These are phyloP conservation scores for Alternaria infectoria DNA, from an alignment of 2,329 filamentous ascomycete species.

Conservation along the genomic window DNA sequence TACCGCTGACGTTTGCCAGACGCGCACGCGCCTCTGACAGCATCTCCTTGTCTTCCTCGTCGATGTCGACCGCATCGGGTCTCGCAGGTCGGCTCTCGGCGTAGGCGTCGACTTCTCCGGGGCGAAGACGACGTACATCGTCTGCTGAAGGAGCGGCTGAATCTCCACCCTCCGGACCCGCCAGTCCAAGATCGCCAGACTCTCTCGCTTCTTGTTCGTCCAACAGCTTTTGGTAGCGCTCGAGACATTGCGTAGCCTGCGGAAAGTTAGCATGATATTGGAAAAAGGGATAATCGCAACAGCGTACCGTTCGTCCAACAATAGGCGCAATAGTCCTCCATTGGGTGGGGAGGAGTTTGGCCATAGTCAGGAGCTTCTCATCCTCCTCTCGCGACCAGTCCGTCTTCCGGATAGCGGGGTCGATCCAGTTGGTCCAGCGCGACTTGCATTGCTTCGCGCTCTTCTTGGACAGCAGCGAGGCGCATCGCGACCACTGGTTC, in stretches of 20 bases:
- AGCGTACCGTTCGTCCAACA: constrained; percentile 76
- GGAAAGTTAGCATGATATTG: background rate
- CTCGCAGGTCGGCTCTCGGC: constrained; percentile 94
- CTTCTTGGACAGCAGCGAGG: constrained; percentile 93
- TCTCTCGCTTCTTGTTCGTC: constrained; percentile 95
- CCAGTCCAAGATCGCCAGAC: constrained; percentile 77
- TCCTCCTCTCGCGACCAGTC: constrained; percentile 99
- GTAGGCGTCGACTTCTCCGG: constrained; percentile 95
- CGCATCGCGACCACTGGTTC: constrained; percentile 94
- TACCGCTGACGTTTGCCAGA: constrained; percentile 96
- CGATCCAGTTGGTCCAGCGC: constrained; percentile 97
- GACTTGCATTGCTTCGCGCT: constrained; percentile 99
- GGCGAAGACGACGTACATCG: constrained; percentile 84
- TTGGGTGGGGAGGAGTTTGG: constrained; percentile 98
- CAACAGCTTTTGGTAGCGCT: constrained; percentile 93
- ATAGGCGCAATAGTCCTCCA: constrained; percentile 98
- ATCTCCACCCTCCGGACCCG: constrained; percentile 86
- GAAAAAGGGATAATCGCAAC: background rate
- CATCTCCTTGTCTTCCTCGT: constrained; percentile 99
- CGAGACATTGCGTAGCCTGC: constrained; percentile 87
- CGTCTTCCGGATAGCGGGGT: constrained; percentile 96
- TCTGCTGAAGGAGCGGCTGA: constrained; percentile 87
- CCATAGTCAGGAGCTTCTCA: constrained; percentile 93
- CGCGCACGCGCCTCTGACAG: constrained; percentile 94
- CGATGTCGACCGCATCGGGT: constrained; percentile 95